Conservation (phyloP, 306 rosid genomes). For the Lupinus albus region DNA sequence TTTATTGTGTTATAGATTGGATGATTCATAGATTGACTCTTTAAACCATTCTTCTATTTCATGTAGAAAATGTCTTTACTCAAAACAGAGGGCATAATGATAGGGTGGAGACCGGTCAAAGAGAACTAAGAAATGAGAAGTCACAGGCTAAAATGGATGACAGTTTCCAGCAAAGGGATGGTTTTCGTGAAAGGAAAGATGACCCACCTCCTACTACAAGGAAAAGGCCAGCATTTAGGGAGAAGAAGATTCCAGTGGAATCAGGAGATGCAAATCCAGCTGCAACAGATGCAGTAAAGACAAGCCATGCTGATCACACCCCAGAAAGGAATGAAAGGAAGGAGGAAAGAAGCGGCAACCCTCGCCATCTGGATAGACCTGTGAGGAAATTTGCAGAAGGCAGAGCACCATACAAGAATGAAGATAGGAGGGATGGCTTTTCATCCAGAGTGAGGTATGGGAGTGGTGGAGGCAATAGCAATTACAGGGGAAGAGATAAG, state of each 20-base stretch:
- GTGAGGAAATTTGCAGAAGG: constrained; percentile 57
- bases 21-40: constrained; percentile 34
- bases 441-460: constrained; percentile 64
- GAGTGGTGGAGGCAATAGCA: constrained; percentile 46
- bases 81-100: constrained; percentile 52
- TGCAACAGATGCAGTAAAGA: constrained; percentile 47
- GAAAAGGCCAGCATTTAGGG: constrained; percentile 86
- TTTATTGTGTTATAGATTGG: constrained; percentile 17
- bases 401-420: constrained; percentile 49
- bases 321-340: constrained; percentile 59
- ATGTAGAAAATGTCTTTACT: constrained; percentile 40
- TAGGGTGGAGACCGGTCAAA: constrained; percentile 47
- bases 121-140: constrained; percentile 60
- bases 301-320: constrained; percentile 47
- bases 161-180: constrained; percentile 53
- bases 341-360: constrained; percentile 63
- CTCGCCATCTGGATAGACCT: constrained; percentile 54
- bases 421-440: constrained; percentile 56
- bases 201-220: constrained; percentile 51
- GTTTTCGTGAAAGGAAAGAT: constrained; percentile 57
- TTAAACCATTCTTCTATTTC: not conserved
- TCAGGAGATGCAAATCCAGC: constrained; percentile 52
- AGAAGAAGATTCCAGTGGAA: constrained; percentile 65
- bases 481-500: constrained; percentile 68
- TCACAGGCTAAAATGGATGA: constrained; percentile 48